Base-by-base conservation (phyloP, 2,329 filamentous ascomycete species). In the Celoporthe dispersa region DNA sequence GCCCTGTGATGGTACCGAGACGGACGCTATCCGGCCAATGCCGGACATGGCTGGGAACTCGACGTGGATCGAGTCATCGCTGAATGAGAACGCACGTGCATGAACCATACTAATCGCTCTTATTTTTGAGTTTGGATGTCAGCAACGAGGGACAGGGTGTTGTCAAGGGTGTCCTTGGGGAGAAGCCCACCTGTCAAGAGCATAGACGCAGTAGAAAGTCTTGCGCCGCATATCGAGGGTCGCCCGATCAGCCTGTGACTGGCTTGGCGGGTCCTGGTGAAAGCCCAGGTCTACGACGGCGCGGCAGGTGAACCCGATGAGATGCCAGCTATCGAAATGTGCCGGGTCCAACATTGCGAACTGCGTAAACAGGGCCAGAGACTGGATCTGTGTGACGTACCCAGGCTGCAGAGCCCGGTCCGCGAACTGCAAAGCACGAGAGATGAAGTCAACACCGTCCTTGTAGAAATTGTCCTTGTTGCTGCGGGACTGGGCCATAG, bases 271-370 rank as follows among this genome's bases (percentile, higher is more conserved):
- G 74, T 98, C 95, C 80, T 98, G 95, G 79, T 98, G 96, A 70
- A 97, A 90, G 9, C 96, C 96, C 39, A 98, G 83, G 81, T 99
- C 96, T 31, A 98, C 88, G 77, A 95, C 90, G 7, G 94, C 93
- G 70, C 95, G 89, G 55, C 93, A 93, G 8, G 95, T 94, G 78
- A 96, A 94, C 8, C 95, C 96, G 68, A 98, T 92, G 72, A 98
- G 81, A 73, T 96, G 94, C 94, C 96, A 98, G 75, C 92, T 94
- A 76, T 97, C 94, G 76, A 97, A 98, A 77, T 97, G 94, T 57
- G 91, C 88, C 2, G 95, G 94, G 75, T 98, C 94, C 64, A 97
- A 85, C 83, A 96, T 92, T 3, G 95, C 91, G 79, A 97, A 98
- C 75, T 97, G 90, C 0, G 94, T 94, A 66, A 98, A 87, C 2